Evolutionary conservation across 2,329 filamentous ascomycete species (phyloP).

Genomic region (Colletotrichum cordylinicola): DNA sequence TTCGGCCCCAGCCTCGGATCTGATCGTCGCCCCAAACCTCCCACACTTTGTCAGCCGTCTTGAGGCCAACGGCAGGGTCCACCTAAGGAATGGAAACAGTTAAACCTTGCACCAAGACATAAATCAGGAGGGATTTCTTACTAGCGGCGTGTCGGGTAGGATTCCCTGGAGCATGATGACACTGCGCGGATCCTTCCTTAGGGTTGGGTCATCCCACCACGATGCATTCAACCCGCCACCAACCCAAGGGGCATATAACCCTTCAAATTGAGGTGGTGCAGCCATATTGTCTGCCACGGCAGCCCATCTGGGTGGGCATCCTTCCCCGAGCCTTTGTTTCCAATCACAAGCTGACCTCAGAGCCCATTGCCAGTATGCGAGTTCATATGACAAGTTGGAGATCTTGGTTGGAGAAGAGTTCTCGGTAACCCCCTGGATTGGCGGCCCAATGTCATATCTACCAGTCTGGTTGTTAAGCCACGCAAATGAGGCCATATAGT

Average conservation of each 20-base stretch:
- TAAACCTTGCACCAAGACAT: not conserved
- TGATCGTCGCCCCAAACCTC: slow-evolving; percentile 46
- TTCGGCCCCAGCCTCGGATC: slow-evolving; percentile 51
- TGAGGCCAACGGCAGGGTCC: slow-evolving; percentile 35
- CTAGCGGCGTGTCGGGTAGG: slow-evolving; percentile 40
- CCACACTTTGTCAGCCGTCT: slow-evolving; percentile 42
- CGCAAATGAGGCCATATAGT: slow-evolving; percentile 65
- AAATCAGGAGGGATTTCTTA: not conserved
- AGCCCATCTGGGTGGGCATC: slow-evolving; percentile 50
- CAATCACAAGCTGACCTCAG: slow-evolving; percentile 58
- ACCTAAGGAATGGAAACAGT: slow-evolving; percentile 24
- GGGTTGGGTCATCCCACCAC: slow-evolving; percentile 43
- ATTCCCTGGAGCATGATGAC: slow-evolving; percentile 50
- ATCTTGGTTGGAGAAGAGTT: slow-evolving; percentile 63
- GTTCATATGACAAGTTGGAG: slow-evolving; percentile 63
- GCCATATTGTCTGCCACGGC: slow-evolving; percentile 56
- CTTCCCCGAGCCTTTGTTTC: slow-evolving; percentile 51
- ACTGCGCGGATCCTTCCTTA: slow-evolving; percentile 46
- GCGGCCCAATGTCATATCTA: slow-evolving; percentile 54
- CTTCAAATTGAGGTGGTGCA: slow-evolving; percentile 52
- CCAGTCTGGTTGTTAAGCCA: slow-evolving; percentile 57
- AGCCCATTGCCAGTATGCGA: slow-evolving; percentile 68
- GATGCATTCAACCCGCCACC: slow-evolving; percentile 56
- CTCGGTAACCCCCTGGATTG: slow-evolving; percentile 54
- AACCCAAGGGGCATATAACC: slow-evolving; percentile 50